Percentiles rank a stretch among this genome's conserved stretches.
Conservation (phyloP, 2,329 filamentous ascomycete species). For the Ceratocystis eucalypticola region DNA sequence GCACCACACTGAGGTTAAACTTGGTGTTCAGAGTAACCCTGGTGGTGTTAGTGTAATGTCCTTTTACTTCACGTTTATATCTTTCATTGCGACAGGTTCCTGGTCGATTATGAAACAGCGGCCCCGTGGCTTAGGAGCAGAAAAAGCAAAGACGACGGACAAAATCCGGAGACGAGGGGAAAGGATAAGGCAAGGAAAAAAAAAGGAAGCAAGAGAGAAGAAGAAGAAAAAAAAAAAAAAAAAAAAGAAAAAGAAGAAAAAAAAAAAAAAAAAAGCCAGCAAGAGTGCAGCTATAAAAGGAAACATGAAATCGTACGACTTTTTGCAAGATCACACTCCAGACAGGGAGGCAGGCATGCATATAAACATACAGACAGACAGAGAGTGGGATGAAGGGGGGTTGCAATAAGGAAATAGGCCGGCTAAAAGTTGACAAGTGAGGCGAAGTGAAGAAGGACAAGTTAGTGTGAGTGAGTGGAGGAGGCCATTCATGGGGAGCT, state of each 20-base stretch:
- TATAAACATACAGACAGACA: background rate
- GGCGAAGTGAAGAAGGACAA: too few species aligned
- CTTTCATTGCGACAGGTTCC: background rate
- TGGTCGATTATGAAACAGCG: background rate
- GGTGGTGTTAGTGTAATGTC: background rate
- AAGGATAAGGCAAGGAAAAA: background rate
- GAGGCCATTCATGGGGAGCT: too few species aligned
- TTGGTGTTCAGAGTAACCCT: background rate
- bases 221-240: background rate
- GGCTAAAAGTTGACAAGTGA: too few species aligned
- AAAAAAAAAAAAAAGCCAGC: conserved; percentile 5
- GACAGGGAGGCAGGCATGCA: background rate
- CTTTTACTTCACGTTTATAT: too few species aligned
- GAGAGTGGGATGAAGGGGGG: background rate
- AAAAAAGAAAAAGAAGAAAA: background rate
- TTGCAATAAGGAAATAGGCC: too few species aligned
- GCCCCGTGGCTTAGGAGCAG: background rate
- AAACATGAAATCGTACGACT: conserved; percentile 10
- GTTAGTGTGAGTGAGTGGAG: background rate
- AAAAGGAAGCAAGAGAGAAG: background rate
- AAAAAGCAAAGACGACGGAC: conserved; percentile 3
- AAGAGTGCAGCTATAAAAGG: conserved; percentile 13
- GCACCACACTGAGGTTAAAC: too few species aligned
- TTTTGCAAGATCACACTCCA: background rate
- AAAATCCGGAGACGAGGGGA: background rate